A percentile compares a stretch with the other conserved stretches of the same genome.
Evolutionary conservation across 2,329 filamentous ascomycete species (phyloP).

Genomic region (Fusarium sp.): DNA sequence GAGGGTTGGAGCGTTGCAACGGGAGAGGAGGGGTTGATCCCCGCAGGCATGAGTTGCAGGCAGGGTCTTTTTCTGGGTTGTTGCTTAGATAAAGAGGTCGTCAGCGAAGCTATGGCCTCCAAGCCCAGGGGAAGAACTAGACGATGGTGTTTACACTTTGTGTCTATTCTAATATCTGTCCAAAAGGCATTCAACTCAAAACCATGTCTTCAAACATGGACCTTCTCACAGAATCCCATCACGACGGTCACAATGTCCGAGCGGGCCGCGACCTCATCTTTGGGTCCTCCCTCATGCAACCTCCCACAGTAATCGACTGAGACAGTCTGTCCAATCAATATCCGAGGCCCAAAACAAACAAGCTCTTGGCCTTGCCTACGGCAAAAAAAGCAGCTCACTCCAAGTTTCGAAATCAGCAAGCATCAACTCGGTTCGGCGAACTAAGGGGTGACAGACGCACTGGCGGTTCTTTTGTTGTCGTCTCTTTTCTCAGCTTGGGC

Average conservation of each 20-base stretch:
- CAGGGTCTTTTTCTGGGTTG: background rate
- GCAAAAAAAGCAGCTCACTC: background rate
- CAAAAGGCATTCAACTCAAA: background rate
- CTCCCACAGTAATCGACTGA: background rate
- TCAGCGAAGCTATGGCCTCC: background rate
- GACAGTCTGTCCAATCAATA: background rate
- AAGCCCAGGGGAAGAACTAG: background rate
- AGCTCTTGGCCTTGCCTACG: background rate
- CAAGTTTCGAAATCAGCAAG: background rate
- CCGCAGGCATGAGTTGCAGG: conserved; percentile 5
- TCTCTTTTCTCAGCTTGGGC: background rate
- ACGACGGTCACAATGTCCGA: background rate
- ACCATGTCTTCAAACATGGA: background rate
- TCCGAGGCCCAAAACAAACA: background rate
- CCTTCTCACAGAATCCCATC: background rate
- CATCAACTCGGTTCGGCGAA: background rate
- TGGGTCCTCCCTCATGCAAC: background rate
- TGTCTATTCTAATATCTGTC: background rate
- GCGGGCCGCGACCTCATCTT: background rate
- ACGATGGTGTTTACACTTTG: background rate
- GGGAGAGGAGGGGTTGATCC: background rate
- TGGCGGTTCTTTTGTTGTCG: background rate
- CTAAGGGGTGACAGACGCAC: background rate
- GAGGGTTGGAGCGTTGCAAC: background rate
- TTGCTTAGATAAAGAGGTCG: background rate